phyloP scores from a whole-genome alignment of 495 filamentous ascomycete genomes.

The Penicillium crystallinum region DNA sequence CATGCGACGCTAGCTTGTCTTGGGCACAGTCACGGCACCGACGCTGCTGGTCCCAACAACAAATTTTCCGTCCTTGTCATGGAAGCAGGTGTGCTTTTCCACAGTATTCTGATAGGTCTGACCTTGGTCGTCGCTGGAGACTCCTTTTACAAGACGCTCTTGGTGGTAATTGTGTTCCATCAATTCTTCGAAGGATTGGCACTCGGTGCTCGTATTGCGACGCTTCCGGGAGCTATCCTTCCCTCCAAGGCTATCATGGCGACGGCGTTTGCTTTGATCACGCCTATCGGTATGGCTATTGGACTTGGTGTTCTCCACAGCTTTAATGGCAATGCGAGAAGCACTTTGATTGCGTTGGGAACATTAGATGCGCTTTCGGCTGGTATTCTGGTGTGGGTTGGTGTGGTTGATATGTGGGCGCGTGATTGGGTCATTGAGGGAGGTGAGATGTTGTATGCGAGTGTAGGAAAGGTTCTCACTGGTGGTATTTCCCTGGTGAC shows the following conservation, averaged over 20 bases:
- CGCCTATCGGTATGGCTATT: conserved; percentile 43
- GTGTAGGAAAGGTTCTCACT: conserved; percentile 22
- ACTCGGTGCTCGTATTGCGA: conserved; percentile 67
- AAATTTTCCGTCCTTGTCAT: conserved; percentile 58
- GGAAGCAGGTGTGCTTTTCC: conserved; percentile 68
- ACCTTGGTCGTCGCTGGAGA: conserved; percentile 36
- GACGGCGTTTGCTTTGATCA: conserved; percentile 35
- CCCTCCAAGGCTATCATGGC: conserved; percentile 38
- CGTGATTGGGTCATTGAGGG: conserved; percentile 43
- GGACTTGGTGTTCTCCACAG: conserved; percentile 38
- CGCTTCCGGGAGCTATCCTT: conserved; percentile 50
- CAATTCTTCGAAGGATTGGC: conserved; percentile 66
- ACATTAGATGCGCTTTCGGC: conserved; percentile 44
- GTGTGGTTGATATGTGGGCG: conserved; percentile 43
- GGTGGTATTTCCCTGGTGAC: conserved; percentile 31
- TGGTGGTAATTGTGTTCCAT: conserved; percentile 71
- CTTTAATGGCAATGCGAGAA: conserved; percentile 34
- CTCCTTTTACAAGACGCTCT: conserved; percentile 59
- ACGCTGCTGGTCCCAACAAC: conserved; percentile 33
- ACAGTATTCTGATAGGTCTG: conserved; percentile 50
- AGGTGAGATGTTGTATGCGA: conserved; percentile 35
- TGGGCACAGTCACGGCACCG: conserved; percentile 30
- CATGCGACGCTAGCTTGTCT: conserved; percentile 16
- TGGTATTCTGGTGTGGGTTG: conserved; percentile 44
- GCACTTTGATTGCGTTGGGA: conserved; percentile 36